Conservation (phyloP, 202 grass and related monocot genomes). For the Dendrocalamus latiflorus region DNA sequence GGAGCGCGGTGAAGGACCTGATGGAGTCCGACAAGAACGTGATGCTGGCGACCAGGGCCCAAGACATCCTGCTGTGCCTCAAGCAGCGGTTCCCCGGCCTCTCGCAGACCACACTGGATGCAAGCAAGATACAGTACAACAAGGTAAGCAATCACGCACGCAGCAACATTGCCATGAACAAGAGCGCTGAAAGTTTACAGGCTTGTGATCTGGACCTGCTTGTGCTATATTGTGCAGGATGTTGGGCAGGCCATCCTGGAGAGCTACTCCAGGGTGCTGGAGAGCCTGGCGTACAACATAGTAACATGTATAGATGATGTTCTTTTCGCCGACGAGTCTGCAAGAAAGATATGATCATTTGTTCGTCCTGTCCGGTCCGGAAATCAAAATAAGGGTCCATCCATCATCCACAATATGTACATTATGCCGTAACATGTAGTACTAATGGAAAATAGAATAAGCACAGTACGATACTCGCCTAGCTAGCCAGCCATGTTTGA, state of each 20-base stretch:
- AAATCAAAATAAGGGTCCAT: slow-evolving; percentile 39
- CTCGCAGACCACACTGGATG: slow-evolving; percentile 75
- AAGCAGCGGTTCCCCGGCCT: slow-evolving; percentile 68
- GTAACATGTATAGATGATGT: slow-evolving; percentile 79
- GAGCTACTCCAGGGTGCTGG: slow-evolving; percentile 90
- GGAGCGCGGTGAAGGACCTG: slow-evolving; percentile 73
- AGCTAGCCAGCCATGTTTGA: slow-evolving; percentile 25
- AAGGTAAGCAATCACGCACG: slow-evolving; percentile 42
- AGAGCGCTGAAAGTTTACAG: not conserved
- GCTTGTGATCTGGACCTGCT: slow-evolving; percentile 1
- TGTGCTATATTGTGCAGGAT: slow-evolving; percentile 39
- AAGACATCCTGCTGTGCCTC: slow-evolving; percentile 59
- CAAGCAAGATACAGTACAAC: slow-evolving; percentile 85
- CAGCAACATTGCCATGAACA: not conserved
- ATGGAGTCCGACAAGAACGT: slow-evolving; percentile 82
- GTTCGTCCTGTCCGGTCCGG: slow-evolving; percentile 25
- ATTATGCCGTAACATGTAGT: slow-evolving; percentile 43
- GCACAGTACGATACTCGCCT: slow-evolving; percentile 21
- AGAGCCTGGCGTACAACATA: slow-evolving; percentile 79
- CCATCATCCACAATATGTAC: slow-evolving; percentile 35
- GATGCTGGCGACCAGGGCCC: slow-evolving; percentile 62
- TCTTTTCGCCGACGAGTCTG: slow-evolving; percentile 60
- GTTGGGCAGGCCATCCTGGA: slow-evolving; percentile 74
- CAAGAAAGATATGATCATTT: slow-evolving; percentile 53
- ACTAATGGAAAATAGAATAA: slow-evolving; percentile 36